Base-by-base conservation (phyloP, 768 basidiomycete genomes). In the Kwoniella bestiolae region DNA sequence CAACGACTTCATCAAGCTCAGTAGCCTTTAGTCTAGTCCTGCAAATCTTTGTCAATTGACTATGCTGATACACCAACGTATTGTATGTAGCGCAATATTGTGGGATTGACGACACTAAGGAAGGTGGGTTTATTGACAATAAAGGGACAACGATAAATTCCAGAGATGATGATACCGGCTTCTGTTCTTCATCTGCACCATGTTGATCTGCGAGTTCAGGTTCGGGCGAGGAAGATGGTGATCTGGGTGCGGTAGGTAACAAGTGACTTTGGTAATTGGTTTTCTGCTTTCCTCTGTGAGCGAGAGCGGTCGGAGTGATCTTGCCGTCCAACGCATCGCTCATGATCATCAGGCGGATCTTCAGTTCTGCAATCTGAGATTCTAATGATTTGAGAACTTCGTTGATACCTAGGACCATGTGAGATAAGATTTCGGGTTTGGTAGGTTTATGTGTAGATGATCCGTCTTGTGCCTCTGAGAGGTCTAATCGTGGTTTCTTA, bases 381-480 rank as follows among this genome's bases (percentile, higher is more conserved):
- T 80, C 79, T 34, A 80, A 61, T 1, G 65, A 45, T 56, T 79
- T 80, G 72, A 77, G 73, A 34, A 66, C 67, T 56, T 80, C 79
- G 66, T 79, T 80, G 68, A 78, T 78, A 6, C 79, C 79, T 35
- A 79, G 49, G 0, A 77, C 70, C n/a, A 79, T 52, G 49, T 75
- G 68, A 6, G 68, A 28, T 2, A 80, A 70, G 12, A 77, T 64
- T 25, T 60, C 65, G 0, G 79, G 77, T n/a, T 46, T 52, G 1
- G 29, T 31, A 6, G 71, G 68, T 63, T 63, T 38, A 28, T 18
- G 45, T 58, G 9, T 25, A 3, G 21, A 14, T 29, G 1, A 7
- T 46, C 34, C 41, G n/a, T 28, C 51, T 53, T 53, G 25, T 21
- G 21, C 35, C 18, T 38, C 14, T 28, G 44, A 21, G 16, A 21